Evolutionary conservation across 108 stramenopile species (phyloP).

Genomic region (Cylindrotheca fusiformis): DNA sequence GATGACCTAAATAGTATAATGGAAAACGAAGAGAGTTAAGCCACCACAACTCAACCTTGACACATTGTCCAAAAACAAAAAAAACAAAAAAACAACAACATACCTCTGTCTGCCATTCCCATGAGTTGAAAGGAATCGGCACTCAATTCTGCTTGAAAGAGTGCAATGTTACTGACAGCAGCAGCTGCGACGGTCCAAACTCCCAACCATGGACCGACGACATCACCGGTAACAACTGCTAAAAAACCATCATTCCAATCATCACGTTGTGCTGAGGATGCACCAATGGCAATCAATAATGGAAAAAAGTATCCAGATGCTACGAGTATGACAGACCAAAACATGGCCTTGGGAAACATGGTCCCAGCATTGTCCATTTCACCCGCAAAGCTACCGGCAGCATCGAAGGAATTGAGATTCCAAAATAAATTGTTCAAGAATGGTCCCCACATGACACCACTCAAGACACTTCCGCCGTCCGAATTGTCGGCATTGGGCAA

Average conservation of each 20-base stretch:
- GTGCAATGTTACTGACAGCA: slow-evolving; percentile 82
- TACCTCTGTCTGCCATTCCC: slow-evolving; percentile 90
- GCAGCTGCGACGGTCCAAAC: slow-evolving; percentile 91
- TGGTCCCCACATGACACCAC: slow-evolving; percentile 86
- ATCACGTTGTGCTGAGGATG: slow-evolving; percentile 36
- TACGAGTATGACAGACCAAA: slow-evolving; percentile 60
- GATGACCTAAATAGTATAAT: slow-evolving; percentile 34
- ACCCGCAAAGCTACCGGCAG: slow-evolving; percentile 80
- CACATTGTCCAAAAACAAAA: too few species aligned
- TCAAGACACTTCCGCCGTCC: slow-evolving; percentile 6
- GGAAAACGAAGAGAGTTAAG: too few species aligned
- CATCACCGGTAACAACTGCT: slow-evolving; percentile 64
- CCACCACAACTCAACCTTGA: too few species aligned
- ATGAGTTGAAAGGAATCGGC: slow-evolving; percentile 90
- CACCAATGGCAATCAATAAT: slow-evolving; percentile 68
- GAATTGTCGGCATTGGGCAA: slow-evolving; percentile 42
- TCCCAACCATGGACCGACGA: slow-evolving; percentile 90
- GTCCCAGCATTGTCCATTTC: slow-evolving; percentile 79
- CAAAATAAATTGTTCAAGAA: slow-evolving; percentile 95
- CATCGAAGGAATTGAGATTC: slow-evolving; percentile 93
- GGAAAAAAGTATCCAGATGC: slow-evolving; percentile 77
- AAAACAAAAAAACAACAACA: not conserved
- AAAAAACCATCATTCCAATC: slow-evolving; percentile 91
- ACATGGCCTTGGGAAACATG: slow-evolving; percentile 78
- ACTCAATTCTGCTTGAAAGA: slow-evolving; percentile 94